These are phyloP conservation scores for Claviceps capensis DNA, from an alignment of 2,329 filamentous ascomycete species.

Conservation along the genomic window DNA sequence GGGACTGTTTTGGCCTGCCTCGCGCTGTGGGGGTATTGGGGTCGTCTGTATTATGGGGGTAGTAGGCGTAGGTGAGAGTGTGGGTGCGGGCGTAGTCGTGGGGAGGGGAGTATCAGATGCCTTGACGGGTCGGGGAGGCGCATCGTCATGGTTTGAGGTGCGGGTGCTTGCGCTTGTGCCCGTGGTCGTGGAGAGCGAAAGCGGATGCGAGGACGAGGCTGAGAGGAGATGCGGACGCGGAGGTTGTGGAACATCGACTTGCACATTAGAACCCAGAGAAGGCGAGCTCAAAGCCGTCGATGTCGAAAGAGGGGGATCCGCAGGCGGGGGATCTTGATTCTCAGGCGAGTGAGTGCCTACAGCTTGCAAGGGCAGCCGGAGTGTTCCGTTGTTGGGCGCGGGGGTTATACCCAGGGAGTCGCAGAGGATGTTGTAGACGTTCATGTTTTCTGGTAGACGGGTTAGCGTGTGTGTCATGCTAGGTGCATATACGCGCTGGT, in stretches of 20 bases:
- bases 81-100: neutral
- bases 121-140: constrained; percentile 1
- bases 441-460: constrained; percentile 59
- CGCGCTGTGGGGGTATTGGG: neutral
- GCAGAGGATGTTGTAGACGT: constrained; percentile 90
- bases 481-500: too few relatives aligned
- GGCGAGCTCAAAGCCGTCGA: neutral
- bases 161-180: neutral
- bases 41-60: neutral
- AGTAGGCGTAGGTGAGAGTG: neutral
- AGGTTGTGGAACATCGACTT: neutral
- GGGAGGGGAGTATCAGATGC: neutral
- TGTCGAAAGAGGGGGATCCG: neutral
- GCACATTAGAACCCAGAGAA: neutral
- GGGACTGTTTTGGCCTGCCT: neutral
- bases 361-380: constrained; percentile 55
- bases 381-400: constrained; percentile 73
- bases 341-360: constrained; percentile 45
- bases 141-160: neutral
- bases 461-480: constrained; percentile 12
- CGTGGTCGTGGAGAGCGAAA: neutral
- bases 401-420: constrained; percentile 67
- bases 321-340: neutral
- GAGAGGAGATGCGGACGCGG: constrained; percentile 17
- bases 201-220: constrained; percentile 27